Base-by-base conservation (phyloP, 1,284 basidiomycete species). In the Austropuccinia psidii region DNA sequence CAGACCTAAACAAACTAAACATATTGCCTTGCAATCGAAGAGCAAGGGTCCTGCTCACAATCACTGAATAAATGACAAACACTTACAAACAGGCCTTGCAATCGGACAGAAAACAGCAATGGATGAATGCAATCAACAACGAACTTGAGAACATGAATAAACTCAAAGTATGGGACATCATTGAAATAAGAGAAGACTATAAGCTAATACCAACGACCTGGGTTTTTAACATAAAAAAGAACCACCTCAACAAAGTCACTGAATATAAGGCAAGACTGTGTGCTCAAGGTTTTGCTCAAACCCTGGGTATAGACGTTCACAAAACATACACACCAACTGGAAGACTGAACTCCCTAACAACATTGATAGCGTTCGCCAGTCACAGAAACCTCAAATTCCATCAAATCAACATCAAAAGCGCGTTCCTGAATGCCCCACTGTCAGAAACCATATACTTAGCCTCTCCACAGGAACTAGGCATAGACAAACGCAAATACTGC, bases 191-290 rank as follows among this genome's bases (percentile, higher is more conserved):
- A n/a, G n/a, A n/a, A n/a, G n/a, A n/a, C n/a, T n/a, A n/a, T n/a
- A n/a, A n/a, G n/a, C n/a, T n/a, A n/a, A n/a, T n/a, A n/a, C n/a
- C n/a, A n/a, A n/a, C n/a, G n/a, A 64, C 61, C 31, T 64, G 61
- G 61, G 61, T 64, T 9, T 64, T 64, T 21, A 64, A 64, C 15
- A 21, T 64, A 2, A 64, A 64, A 29, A 64, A 49, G 13, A 35
- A 64, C 47, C 27, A 60, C 13, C 57, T 37, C 37, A 41, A 41
- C 7, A 17, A 35, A 4, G 31, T 37, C 6, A 60, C 11, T 4
- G 37, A 60, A 37, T 60, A 15, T 37, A 60, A 60, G 31, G 57
- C 57, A 15, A 35, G 57, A 7, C n/a, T 60, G 7, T 60, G 57
- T 39, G 57, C 21, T 7, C 19, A 60, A 21, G 57, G 60, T 2